These are phyloP conservation scores for Magnusiomyces magnusii DNA, from an alignment of 1,139 yeast genomes.

Conservation along the genomic window DNA sequence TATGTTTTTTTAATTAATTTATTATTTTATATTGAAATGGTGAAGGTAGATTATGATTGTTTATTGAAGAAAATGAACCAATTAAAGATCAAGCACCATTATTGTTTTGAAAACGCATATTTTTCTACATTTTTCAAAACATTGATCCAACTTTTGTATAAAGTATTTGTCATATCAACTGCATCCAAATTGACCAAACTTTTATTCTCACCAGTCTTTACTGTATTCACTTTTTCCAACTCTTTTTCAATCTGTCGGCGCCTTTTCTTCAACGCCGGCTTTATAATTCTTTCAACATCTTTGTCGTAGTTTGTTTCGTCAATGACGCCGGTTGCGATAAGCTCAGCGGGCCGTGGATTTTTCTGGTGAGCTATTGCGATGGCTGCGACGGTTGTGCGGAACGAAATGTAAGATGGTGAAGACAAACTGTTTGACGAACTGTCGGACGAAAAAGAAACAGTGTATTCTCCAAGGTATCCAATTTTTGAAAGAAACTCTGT, in stretches of 20 bases:
- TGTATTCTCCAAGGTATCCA: not conserved
- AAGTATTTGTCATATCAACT: not conserved
- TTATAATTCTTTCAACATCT: not conserved
- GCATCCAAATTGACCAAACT: not conserved
- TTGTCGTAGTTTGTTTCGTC: not conserved
- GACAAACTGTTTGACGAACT: no score
- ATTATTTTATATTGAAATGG: no score
- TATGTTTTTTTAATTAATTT: no score
- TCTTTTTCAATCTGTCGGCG: not conserved
- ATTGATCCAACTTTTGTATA: slow-evolving; percentile 25
- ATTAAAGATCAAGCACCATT: no score
- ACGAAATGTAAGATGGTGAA: not conserved
- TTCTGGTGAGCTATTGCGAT: not conserved
- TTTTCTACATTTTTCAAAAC: not conserved
- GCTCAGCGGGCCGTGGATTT: not conserved
- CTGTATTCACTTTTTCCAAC: not conserved
- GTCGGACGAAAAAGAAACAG: not conserved
- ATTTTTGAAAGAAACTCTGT: not conserved
- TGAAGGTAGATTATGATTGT: no score
- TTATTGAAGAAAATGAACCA: no score
- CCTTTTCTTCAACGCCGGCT: not conserved
- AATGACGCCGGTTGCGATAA: not conserved
- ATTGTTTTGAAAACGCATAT: no score
- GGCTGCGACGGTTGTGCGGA: not conserved
- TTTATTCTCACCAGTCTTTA: no score